Evolutionary conservation across 2,329 filamentous ascomycete genomes (phyloP), one percentile per base, ranked within the genome.

Genomic region (Botrytis elliptica): DNA sequence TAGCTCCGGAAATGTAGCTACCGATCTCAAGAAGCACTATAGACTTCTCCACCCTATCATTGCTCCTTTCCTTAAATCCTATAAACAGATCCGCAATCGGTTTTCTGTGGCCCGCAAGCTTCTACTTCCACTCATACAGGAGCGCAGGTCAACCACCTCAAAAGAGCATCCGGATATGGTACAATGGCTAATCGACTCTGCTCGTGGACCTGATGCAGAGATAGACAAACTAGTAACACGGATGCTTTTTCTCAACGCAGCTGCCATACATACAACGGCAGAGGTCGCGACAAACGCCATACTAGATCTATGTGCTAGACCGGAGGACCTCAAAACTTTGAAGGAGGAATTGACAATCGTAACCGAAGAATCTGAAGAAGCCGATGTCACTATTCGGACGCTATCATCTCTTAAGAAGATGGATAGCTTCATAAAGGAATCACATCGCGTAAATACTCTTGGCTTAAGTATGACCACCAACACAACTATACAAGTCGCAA

Each of bases 231-330:
- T 67, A 6, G 64, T 67, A 29, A 67, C 64, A 22, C n/a, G 64
- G 8, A 67, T 67, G 40, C 44, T 67, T n/a, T 67, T 67, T 49
- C 64, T 73, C 3, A 46, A 66, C 59, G 69, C 68, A 29, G 86
- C 86, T 0, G 84, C 86, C 1, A 87, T 88, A 44, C 85, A 87
- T 74, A 87, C 86, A 0, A 88, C 86, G 0, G 84, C 85, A 0
- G 77, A 85, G 62, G 82, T 85, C 0, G 76, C 83, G 0, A 86
- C 85, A 1, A 81, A 88, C 83, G 75, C 85, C 76, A 83, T 90
- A 68, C 88, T 86, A 77, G 85, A 87, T 72, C 79, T 91, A 4
- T 85, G 85, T 0, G 83, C 85, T 7, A 76, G 82, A 22, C 87
- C 87, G 0, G 85, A 89, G 38, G 83, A 87, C 57, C 71, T 78